phyloP scores from a whole-genome alignment of 1,284 basidiomycete species.

The Austroboletus niveus region DNA sequence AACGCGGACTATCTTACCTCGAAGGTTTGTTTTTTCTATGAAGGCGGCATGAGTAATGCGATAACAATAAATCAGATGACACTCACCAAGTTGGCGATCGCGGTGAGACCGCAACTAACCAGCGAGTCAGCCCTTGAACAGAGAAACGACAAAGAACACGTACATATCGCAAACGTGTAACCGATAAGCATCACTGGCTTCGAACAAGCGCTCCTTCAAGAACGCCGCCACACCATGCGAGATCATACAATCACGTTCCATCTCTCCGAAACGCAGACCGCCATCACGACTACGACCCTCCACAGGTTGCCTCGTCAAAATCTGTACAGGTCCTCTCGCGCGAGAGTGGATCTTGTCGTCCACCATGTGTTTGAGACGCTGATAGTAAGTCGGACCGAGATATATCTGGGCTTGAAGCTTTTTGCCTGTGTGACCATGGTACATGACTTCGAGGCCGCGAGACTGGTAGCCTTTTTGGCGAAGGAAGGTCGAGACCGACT shows the following conservation, averaged over 20 bases:
- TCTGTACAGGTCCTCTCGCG: constrained; percentile 96
- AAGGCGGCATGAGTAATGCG: constrained; percentile 5
- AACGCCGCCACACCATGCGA: constrained; percentile 98
- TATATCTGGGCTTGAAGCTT: constrained; percentile 98
- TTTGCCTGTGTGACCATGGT: constrained; percentile 96
- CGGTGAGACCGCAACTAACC: constrained; percentile 85
- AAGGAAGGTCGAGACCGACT: constrained; percentile 86
- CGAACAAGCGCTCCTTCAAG: constrained; percentile 93
- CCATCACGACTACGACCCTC: constrained; percentile 98
- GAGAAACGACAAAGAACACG: constrained; percentile 34
- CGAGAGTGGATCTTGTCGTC: constrained; percentile 99
- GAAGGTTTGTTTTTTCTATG: constrained; percentile 83
- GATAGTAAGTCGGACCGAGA: constrained; percentile 98
- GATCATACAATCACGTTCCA: constrained; percentile 99
- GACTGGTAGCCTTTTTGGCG: constrained; percentile 90
- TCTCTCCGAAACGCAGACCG: constrained; percentile 99
- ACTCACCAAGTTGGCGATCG: constrained; percentile 87
- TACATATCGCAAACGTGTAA: constrained; percentile 96
- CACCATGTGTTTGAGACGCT: constrained; percentile 99
- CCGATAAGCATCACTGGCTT: constrained; percentile 93
- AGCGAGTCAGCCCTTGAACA: constrained; percentile 8
- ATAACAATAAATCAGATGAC: neutral
- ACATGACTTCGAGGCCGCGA: constrained; percentile 97
- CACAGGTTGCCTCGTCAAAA: constrained; percentile 97
- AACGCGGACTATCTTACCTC: constrained; percentile 43